A percentile compares a stretch with the other conserved stretches of the same genome.
Conservation (phyloP, 371 early-diverging fungal genomes). For the Lichtheimia corymbifera region DNA sequence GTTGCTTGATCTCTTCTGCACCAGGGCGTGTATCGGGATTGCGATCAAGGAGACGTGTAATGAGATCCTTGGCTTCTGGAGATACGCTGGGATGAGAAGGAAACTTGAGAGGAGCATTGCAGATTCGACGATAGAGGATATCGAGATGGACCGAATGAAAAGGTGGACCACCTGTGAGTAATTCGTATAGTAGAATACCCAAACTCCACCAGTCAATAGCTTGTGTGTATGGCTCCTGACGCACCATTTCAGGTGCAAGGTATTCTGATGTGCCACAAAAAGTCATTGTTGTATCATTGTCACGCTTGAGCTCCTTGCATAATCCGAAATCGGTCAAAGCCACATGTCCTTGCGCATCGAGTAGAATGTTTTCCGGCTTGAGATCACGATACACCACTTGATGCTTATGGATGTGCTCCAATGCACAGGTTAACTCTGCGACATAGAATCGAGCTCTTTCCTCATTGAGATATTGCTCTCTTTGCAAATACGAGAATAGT, state of each 20-base stretch:
- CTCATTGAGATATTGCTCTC: slow-evolving; percentile 61
- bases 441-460: slow-evolving; percentile 69
- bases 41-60: slow-evolving; percentile 69
- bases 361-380: slow-evolving; percentile 67
- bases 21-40: slow-evolving; percentile 67
- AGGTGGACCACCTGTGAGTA: slow-evolving; percentile 84
- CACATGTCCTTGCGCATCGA: slow-evolving; percentile 74
- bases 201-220: slow-evolving; percentile 98
- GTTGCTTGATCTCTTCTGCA: slow-evolving; percentile 70
- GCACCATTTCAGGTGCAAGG: slow-evolving; percentile 90
- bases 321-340: slow-evolving; percentile 82
- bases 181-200: slow-evolving; percentile 95
- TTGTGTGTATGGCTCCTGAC: slow-evolving; percentile 74
- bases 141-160: slow-evolving; percentile 85
- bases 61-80: slow-evolving; percentile 66
- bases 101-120: slow-evolving; percentile 40
- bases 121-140: slow-evolving; percentile 83
- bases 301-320: slow-evolving; percentile 65
- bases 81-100: slow-evolving; percentile 41
- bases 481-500: slow-evolving; percentile 66
- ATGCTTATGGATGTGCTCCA: slow-evolving; percentile 73
- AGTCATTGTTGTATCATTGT: slow-evolving; percentile 53
- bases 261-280: slow-evolving; percentile 98
- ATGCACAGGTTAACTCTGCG: slow-evolving; percentile 71
- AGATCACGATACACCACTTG: slow-evolving; percentile 70